Conservation (phyloP, 371 early-diverging fungal species). For the Nematocida sp. region DNA sequence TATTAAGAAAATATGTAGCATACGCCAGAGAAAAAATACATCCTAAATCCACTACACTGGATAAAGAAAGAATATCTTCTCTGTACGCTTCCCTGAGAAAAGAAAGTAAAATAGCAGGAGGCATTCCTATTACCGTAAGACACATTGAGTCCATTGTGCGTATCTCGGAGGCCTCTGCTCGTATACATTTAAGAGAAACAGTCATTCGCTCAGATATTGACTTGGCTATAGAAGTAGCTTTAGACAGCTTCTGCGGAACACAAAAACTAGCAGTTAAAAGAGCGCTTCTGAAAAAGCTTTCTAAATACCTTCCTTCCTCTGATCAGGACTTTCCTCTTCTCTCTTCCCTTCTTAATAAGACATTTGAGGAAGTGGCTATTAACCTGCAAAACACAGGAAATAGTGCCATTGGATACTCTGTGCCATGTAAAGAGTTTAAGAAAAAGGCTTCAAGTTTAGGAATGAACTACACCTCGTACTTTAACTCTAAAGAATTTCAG, state of each 20-base stretch:
- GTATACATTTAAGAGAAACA: constrained; percentile 86
- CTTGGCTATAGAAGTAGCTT: constrained; percentile 81
- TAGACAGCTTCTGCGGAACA: constrained; percentile 85
- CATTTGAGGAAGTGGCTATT: neutral
- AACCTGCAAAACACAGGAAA: constrained; percentile 8
- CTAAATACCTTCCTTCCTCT: constrained; percentile 58
- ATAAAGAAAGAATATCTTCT: constrained; percentile 76
- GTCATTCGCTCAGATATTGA: constrained; percentile 88
- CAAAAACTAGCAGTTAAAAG: constrained; percentile 89
- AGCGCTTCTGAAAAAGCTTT: constrained; percentile 64
- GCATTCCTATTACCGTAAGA: constrained; percentile 94
- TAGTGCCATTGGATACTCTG: neutral
- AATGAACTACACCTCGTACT: neutral
- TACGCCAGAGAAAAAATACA: constrained; percentile 80
- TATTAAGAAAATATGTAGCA: constrained; percentile 89
- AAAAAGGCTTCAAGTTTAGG: constrained; percentile 5
- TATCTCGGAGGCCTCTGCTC: constrained; percentile 89
- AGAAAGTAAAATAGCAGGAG: constrained; percentile 77
- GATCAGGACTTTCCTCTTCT: constrained; percentile 7
- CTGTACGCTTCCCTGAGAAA: constrained; percentile 85
- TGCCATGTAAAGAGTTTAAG: constrained; percentile 23
- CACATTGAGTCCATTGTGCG: constrained; percentile 94
- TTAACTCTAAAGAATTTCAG: neutral
- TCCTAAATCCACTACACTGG: constrained; percentile 78
- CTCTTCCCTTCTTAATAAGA: neutral